Evolutionary conservation across 208 protist genomes (phyloP).

Genomic region (Trypanosoma avium): DNA sequence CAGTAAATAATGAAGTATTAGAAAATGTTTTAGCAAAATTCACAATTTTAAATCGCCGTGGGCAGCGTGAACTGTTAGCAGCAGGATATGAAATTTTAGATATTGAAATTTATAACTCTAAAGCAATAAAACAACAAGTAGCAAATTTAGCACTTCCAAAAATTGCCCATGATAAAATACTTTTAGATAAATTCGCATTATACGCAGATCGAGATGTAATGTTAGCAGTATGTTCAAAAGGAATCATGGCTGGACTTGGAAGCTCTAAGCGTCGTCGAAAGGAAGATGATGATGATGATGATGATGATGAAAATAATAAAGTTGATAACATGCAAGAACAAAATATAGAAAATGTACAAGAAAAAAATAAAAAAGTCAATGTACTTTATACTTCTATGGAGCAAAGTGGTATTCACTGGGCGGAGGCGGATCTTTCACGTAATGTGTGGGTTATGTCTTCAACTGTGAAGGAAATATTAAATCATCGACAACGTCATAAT

Average conservation of each 20-base stretch:
- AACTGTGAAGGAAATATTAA: conserved; percentile 18
- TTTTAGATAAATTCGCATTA: conserved; percentile 27
- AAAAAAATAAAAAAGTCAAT: not conserved
- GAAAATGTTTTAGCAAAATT: conserved; percentile 16
- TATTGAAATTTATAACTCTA: conserved; percentile 48
- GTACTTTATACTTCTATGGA: conserved; percentile 26
- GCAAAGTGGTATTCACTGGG: conserved; percentile 32
- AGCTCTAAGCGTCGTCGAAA: conserved; percentile 19
- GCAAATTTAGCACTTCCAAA: conserved; percentile 54
- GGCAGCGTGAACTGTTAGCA: conserved; percentile 38
- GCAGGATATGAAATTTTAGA: conserved; percentile 55
- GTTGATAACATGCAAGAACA: not conserved
- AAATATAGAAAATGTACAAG: not conserved
- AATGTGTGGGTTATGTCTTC: conserved; percentile 15
- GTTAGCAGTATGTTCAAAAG: conserved; percentile 23
- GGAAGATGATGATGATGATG: conserved; percentile 19
- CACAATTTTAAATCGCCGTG: conserved; percentile 18
- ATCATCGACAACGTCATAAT: too few species aligned
- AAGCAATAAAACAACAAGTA: conserved; percentile 38
- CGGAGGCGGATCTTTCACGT: conserved; percentile 27
- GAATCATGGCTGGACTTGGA: conserved; percentile 42
- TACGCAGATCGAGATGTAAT: conserved; percentile 39
- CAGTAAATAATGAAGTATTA: conserved; percentile 8
- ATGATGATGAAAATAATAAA: conserved; percentile 18
- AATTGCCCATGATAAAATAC: conserved; percentile 21